phyloP scores from a whole-genome alignment of 768 basidiomycete species.

The Leccinum disarticulatum region DNA sequence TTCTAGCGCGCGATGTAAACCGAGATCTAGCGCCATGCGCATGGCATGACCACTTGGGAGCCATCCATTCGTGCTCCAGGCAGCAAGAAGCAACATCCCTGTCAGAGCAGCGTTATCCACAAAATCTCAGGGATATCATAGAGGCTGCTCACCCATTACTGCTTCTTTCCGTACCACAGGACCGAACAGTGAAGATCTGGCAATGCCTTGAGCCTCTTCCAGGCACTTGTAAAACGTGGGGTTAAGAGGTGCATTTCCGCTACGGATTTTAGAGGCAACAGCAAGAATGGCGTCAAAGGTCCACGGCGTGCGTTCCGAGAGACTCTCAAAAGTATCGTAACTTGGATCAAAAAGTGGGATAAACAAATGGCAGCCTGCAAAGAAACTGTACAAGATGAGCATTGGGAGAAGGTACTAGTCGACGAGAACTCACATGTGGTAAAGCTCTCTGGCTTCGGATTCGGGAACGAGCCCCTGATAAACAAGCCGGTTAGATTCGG shows the following conservation, averaged over 20 bases:
- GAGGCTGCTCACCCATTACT: conserved; percentile 66
- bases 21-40: conserved; percentile 94
- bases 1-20: conserved; percentile 88
- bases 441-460: conserved; percentile 83
- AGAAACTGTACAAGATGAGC: conserved; percentile 61
- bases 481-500: not conserved
- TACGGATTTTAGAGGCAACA: conserved; percentile 88
- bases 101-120: conserved; percentile 6
- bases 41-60: conserved; percentile 93
- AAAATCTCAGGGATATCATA: conserved; percentile 3
- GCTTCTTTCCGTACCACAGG: conserved; percentile 94
- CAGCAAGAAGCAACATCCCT: conserved; percentile 91
- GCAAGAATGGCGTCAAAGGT: conserved; percentile 93
- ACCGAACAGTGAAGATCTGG: conserved; percentile 89
- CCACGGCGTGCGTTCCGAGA: conserved; percentile 93
- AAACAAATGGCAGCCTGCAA: conserved; percentile 94
- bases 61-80: conserved; percentile 95
- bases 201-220: conserved; percentile 95
- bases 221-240: conserved; percentile 88
- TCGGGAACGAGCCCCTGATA: conserved; percentile 81
- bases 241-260: conserved; percentile 82
- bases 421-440: conserved; percentile 69
- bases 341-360: conserved; percentile 91
- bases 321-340: conserved; percentile 91
- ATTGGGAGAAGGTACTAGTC: conserved; percentile 7